Evolutionary conservation across 148 eudicot species (phyloP).

Genomic region (Talinum fruticosum): DNA sequence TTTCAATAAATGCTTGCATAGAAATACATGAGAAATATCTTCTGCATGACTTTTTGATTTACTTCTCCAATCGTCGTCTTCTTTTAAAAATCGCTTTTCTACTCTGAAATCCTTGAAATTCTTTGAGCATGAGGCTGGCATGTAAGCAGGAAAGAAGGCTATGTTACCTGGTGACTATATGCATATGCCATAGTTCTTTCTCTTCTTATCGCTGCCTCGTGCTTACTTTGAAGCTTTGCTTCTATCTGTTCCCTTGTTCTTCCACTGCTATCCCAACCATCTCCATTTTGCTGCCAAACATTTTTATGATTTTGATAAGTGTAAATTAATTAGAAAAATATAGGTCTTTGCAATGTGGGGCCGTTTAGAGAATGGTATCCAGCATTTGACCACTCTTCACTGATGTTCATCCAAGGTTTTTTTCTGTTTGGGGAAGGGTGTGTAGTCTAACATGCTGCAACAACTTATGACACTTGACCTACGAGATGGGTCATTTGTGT

Average conservation of each 20-base stretch:
- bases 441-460: too few relatives aligned
- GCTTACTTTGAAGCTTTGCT: conserved; percentile 69
- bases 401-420: neutral
- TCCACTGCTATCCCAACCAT: conserved; percentile 79
- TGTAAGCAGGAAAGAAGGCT: conserved; percentile 20
- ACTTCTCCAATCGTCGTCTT: conserved; percentile 19
- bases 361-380: neutral
- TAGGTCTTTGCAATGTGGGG: neutral
- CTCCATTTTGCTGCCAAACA: conserved; percentile 46
- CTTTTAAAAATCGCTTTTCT: neutral
- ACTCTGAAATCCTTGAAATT: conserved; percentile 6
- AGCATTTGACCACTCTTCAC: neutral
- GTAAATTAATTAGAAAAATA: neutral
- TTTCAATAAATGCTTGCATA: neutral
- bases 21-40: neutral
- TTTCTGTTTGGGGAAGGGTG: too few relatives aligned
- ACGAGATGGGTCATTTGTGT: too few relatives aligned
- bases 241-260: conserved; percentile 86
- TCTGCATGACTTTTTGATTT: conserved; percentile 13
- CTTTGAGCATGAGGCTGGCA: conserved; percentile 17
- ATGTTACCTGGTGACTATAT: conserved; percentile 83
- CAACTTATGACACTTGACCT: too few relatives aligned
- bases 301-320: neutral
- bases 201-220: conserved; percentile 90
- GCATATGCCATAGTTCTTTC: conserved; percentile 95